Conservation (phyloP, 495 filamentous ascomycete genomes). For the Aeminium ludgeri region DNA sequence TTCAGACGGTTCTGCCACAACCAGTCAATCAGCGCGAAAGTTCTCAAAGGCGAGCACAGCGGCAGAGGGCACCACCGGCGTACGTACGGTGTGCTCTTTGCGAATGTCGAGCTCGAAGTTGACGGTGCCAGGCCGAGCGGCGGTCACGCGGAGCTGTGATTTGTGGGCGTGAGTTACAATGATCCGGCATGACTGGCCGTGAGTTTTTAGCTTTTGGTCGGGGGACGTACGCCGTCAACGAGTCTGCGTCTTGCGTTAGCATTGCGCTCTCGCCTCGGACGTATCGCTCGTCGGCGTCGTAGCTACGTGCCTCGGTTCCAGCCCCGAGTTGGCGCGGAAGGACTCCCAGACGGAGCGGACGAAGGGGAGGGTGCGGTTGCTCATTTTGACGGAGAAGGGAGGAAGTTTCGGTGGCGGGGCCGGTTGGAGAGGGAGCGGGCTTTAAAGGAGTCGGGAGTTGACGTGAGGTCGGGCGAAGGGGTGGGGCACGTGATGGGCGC, state of each 20-base stretch:
- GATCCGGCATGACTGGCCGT: slow-evolving; percentile 2
- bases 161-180: no score
- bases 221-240: slow-evolving; percentile 22
- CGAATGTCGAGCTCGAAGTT: slow-evolving; percentile 75
- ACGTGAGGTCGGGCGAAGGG: no score
- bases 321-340: slow-evolving; percentile 67
- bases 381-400: neutral
- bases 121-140: slow-evolving; percentile 61
- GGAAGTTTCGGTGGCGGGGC: no score
- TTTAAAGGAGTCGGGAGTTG: no score
- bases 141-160: slow-evolving; percentile 57
- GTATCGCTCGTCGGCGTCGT: no score
- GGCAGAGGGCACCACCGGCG: neutral
- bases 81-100: slow-evolving; percentile 78
- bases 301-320: slow-evolving; percentile 86
- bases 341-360: slow-evolving; percentile 26
- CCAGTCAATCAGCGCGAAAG: no score
- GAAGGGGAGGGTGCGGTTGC: slow-evolving; percentile 10
- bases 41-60: neutral
- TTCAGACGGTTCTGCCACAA: slow-evolving; percentile 82
- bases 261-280: no score
- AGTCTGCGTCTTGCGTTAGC: slow-evolving; percentile 9
- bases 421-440: no score
- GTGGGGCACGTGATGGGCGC: no score
- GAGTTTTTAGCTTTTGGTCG: slow-evolving; percentile 2